phyloP scores from a whole-genome alignment of 176 grass and related monocot species.

The Eleusine indica region DNA sequence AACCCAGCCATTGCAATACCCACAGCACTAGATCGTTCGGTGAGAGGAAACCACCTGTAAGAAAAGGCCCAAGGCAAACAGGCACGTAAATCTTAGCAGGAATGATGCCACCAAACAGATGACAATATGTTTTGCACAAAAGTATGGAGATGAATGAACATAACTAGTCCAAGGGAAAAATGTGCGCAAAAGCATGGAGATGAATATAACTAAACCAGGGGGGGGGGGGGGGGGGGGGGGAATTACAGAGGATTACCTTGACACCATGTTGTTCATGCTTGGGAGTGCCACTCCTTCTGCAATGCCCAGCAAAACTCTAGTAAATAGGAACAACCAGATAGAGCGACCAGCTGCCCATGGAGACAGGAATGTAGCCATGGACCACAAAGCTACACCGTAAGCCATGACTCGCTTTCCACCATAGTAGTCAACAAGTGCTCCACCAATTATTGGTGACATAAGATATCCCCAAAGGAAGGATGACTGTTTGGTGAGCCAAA shows the following conservation, averaged over 20 bases:
- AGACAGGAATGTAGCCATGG: constrained; percentile 86
- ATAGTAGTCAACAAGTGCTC: constrained; percentile 86
- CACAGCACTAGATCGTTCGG: constrained; percentile 91
- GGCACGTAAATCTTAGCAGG: constrained; percentile 7
- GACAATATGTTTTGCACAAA: constrained; percentile 27
- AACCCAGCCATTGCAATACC: constrained; percentile 96
- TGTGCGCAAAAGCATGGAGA: background rate
- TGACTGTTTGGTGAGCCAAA: constrained; percentile 61
- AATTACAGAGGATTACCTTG: constrained; percentile 67
- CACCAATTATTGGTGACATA: constrained; percentile 87
- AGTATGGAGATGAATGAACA: constrained; percentile 7
- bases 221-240: no score
- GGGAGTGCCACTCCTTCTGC: constrained; percentile 99
- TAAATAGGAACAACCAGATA: constrained; percentile 69
- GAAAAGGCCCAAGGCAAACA: constrained; percentile 52
- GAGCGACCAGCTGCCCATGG: constrained; percentile 88
- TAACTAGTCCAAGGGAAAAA: constrained; percentile 9
- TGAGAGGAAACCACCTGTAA: constrained; percentile 96
- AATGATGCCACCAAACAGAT: background rate
- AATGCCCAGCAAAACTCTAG: constrained; percentile 79
- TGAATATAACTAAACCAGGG: constrained; percentile 16
- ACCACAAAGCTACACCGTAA: constrained; percentile 91
- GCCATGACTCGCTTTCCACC: constrained; percentile 94
- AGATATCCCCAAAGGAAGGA: constrained; percentile 98
- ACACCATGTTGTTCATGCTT: constrained; percentile 98